phyloP scores from a whole-genome alignment of 1,139 yeast genomes.

The Debaryomyces sp. region DNA sequence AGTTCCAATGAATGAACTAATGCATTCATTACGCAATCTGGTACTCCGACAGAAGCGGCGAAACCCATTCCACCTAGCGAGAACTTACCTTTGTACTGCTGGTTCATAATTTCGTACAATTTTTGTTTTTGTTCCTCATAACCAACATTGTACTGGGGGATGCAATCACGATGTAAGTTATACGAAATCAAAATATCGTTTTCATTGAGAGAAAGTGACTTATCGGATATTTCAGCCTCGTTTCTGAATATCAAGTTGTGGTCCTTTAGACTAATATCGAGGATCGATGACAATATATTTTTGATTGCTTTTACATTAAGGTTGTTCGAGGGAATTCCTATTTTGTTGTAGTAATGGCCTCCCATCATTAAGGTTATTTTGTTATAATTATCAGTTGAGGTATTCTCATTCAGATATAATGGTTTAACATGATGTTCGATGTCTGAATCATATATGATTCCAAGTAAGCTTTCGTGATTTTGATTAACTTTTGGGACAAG shows the following conservation, averaged over 20 bases:
- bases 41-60: conserved; percentile 85
- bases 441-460: conserved; percentile 90
- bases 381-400: conserved; percentile 40
- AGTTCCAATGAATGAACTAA: conserved; percentile 53
- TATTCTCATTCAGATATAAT: conserved; percentile 8
- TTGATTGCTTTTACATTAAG: conserved; percentile 48
- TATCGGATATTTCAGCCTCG: conserved; percentile 26
- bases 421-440: conserved; percentile 53
- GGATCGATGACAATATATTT: conserved; percentile 49
- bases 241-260: conserved; percentile 31
- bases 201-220: conserved; percentile 21
- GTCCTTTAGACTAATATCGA: conserved; percentile 47
- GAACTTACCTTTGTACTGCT: conserved; percentile 44
- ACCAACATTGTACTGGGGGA: conserved; percentile 84
- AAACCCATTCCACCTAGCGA: conserved; percentile 82
- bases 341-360: conserved; percentile 57
- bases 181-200: conserved; percentile 40
- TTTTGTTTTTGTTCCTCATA: conserved; percentile 52
- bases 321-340: conserved; percentile 47
- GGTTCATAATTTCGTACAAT: conserved; percentile 30
- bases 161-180: conserved; percentile 51
- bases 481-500: conserved; percentile 64
- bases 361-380: conserved; percentile 91
- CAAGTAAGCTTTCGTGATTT: conserved; percentile 68
- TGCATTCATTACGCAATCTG: conserved; percentile 76